A percentile compares a stretch with the other conserved stretches of the same genome.
These are phyloP conservation scores for Penicillium arizonense DNA, from an alignment of 495 filamentous ascomycete species.

Conservation along the genomic window DNA sequence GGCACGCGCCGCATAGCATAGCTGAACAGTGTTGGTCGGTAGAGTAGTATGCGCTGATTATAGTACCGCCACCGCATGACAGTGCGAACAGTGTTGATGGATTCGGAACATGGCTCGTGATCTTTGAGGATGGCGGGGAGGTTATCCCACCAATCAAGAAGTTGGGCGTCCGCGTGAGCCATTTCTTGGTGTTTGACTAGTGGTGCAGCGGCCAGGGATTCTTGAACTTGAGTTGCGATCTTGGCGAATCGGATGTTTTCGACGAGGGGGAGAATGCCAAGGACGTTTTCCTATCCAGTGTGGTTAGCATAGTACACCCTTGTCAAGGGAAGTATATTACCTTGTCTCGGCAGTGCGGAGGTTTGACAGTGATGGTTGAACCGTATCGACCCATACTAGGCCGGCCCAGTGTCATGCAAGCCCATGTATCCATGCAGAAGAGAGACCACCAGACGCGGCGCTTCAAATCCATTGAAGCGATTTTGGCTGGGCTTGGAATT, in stretches of 20 bases:
- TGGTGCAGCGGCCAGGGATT: slow-evolving; percentile 67
- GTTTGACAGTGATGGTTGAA: slow-evolving; percentile 67
- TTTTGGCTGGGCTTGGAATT: slow-evolving; percentile 28
- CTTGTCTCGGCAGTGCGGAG: slow-evolving; percentile 59
- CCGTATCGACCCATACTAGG: slow-evolving; percentile 75
- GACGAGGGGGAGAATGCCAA: slow-evolving; percentile 67
- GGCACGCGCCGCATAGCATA: slow-evolving; percentile 65
- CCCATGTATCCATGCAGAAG: slow-evolving; percentile 80
- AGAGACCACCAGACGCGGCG: slow-evolving; percentile 78
- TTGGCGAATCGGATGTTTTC: slow-evolving; percentile 82
- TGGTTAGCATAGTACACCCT: slow-evolving; percentile 35
- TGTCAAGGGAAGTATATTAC: slow-evolving; percentile 25
- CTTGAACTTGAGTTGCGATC: slow-evolving; percentile 74
- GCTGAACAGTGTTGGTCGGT: slow-evolving; percentile 70
- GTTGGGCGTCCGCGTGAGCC: slow-evolving; percentile 61
- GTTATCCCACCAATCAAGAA: slow-evolving; percentile 67
- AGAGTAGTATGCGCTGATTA: slow-evolving; percentile 76
- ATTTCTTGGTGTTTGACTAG: slow-evolving; percentile 65
- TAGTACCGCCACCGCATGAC: slow-evolving; percentile 83
- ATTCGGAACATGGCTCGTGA: slow-evolving; percentile 67
- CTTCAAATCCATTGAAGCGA: slow-evolving; percentile 53
- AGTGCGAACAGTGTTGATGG: slow-evolving; percentile 64
- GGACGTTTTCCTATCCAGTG: slow-evolving; percentile 33
- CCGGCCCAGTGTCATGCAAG: slow-evolving; percentile 70
- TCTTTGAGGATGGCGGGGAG: slow-evolving; percentile 70